Base-by-base conservation (phyloP, 1,284 basidiomycete genomes). In the Pseudozyma tsukubaensis region DNA sequence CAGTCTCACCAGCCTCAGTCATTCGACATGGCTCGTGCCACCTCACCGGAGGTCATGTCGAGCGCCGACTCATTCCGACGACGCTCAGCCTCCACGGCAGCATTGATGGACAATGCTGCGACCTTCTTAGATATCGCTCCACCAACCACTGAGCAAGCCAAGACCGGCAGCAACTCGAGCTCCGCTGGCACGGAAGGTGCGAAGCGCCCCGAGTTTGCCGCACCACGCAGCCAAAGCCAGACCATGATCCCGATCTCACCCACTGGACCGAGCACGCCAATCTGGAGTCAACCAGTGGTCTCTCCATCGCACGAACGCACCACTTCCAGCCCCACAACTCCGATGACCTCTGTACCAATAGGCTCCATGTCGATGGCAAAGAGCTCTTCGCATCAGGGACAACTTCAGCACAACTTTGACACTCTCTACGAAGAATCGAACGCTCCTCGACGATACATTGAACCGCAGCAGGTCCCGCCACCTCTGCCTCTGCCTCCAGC, bases 21-120 rank as follows among this genome's bases (percentile, higher is more conserved):
- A 35, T 39, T 72, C 50, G 64, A 72, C 36, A 18, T 64, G 24
- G n/a, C 40, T 12, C 61, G 62, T 10, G 39, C 61, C 18, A 13
- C 52, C 10, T 47, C 55, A 29, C 13, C 48, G 18, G 56, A 56
- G n/a, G 18, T 42, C 5, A 13, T 42, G 18, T 34, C 18, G 16
- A 42, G 42, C 29, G 29, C 24, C 10, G 68, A 43, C 14, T 67
- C 69, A 8, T 72, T 72, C 61, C 70, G 70, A 55, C 53, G 34
- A 35, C 64, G 70, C 21, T 72, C 70, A 14, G 70, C 70, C 21
- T 72, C 70, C 14, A 72, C 70, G 34, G 70, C 70, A 39, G 72
- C 72, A 36, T 44, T 70, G 59, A 70, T 70, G 72, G 52, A 74
- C 42, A 74, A 66, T 21, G 36, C 62, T 40, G 45, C 66, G 16